These are phyloP conservation scores for Vigna radiata DNA, from an alignment of 306 rosid genomes.

Conservation along the genomic window DNA sequence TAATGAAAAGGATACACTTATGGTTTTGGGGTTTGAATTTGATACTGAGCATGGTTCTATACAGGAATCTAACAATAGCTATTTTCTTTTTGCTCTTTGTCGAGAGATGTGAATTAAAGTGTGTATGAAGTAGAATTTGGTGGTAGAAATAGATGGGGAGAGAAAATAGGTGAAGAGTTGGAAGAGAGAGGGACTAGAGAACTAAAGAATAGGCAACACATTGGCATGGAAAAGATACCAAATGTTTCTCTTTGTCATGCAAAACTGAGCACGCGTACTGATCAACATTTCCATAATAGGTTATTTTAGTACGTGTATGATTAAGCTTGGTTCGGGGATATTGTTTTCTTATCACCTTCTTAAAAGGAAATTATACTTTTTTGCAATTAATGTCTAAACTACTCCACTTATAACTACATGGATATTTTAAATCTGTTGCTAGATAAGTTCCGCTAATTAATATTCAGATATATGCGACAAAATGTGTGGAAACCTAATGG, in stretches of 20 bases:
- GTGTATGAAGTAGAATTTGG: too few species aligned
- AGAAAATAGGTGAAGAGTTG: conserved; percentile 3
- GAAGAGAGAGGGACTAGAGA: conserved; percentile 24
- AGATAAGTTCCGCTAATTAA: too few species aligned
- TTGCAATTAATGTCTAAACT: not conserved
- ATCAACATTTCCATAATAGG: conserved; percentile 23
- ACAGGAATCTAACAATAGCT: too few species aligned
- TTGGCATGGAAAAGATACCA: conserved; percentile 45
- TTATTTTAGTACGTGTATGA: conserved; percentile 13
- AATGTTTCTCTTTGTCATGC: conserved; percentile 52
- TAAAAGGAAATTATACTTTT: not conserved
- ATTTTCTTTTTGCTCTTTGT: too few species aligned
- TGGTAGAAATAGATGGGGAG: conserved; percentile 3
- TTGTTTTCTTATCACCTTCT: not conserved
- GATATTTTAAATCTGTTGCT: too few species aligned
- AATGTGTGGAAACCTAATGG: conserved; percentile 26
- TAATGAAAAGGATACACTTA: too few species aligned
- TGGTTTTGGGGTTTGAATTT: too few species aligned
- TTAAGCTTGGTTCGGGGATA: not conserved
- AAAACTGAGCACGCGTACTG: conserved; percentile 52
- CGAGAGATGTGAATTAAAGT: too few species aligned
- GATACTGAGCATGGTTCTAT: too few species aligned
- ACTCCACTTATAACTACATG: too few species aligned
- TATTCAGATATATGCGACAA: too few species aligned
- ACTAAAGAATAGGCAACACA: conserved; percentile 2